Percentiles rank a stretch among this genome's conserved stretches.
phyloP scores from a whole-genome alignment of 2,329 filamentous ascomycete genomes.

The Hypomyces perniciosus region DNA sequence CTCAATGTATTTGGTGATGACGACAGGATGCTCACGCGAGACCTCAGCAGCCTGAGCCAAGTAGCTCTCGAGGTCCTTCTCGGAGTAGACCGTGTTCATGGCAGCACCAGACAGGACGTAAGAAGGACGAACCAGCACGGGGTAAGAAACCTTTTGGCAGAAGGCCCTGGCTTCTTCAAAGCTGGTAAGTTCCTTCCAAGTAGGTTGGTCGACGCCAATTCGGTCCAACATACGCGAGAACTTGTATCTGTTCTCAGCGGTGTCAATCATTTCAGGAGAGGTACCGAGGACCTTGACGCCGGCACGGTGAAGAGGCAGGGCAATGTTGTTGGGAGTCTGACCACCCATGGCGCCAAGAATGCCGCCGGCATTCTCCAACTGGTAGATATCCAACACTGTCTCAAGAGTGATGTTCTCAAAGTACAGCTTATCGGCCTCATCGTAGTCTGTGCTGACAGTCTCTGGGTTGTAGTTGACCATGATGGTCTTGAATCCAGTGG shows the following conservation, averaged over 20 bases:
- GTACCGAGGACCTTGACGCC: conserved; percentile 93
- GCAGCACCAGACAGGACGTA: conserved; percentile 96
- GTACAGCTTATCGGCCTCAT: conserved; percentile 89
- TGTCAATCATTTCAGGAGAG: conserved; percentile 98
- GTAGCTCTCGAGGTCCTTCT: conserved; percentile 84
- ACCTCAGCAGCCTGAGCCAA: conserved; percentile 88
- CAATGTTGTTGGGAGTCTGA: conserved; percentile 97
- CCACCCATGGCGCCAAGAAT: conserved; percentile 95
- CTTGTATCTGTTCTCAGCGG: conserved; percentile 95
- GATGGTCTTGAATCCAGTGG: conserved; percentile 82
- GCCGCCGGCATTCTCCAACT: conserved; percentile 74
- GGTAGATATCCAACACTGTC: conserved; percentile 87
- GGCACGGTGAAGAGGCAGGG: conserved; percentile 76
- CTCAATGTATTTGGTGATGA: conserved; percentile 99
- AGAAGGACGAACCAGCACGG: conserved; percentile 89
- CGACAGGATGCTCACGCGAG: conserved; percentile 90
- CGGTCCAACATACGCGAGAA: conserved; percentile 97
- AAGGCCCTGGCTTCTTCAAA: conserved; percentile 85
- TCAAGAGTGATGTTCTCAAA: conserved; percentile 95
- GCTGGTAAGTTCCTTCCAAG: conserved; percentile 96
- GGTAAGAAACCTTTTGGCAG: conserved; percentile 84
- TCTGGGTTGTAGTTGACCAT: conserved; percentile 96
- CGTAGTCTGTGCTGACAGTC: conserved; percentile 84
- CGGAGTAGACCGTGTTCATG: conserved; percentile 98
- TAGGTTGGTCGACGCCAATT: conserved; percentile 91